Evolutionary conservation across 495 filamentous ascomycete species (phyloP).

Genomic region (Aspergillus egyptiacus): DNA sequence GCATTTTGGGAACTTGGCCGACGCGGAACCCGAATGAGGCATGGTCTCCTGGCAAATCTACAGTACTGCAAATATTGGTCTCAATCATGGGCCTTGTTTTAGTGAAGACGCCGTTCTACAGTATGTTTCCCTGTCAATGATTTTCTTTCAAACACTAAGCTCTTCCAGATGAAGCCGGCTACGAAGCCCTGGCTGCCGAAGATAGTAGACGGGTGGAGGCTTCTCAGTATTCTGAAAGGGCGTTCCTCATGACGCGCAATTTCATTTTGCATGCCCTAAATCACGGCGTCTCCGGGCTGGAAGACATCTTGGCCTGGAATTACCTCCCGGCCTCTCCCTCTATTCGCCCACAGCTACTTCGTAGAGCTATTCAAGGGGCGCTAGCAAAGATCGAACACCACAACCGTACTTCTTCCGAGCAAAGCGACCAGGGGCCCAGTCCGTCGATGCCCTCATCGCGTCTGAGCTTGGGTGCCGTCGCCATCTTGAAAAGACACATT

Average conservation of each 20-base stretch:
- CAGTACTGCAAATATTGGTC: conserved; percentile 54
- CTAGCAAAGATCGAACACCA: conserved; percentile 28
- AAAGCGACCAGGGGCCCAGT: conserved; percentile 5
- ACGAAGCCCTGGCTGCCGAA: conserved; percentile 39
- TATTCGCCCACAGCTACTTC: conserved; percentile 30
- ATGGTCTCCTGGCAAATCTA: conserved; percentile 48
- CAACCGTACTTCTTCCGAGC: conserved; percentile 12
- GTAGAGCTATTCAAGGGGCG: conserved; percentile 31
- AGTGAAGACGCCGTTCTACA: conserved; percentile 56
- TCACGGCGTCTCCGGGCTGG: conserved; percentile 37
- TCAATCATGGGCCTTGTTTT: conserved; percentile 56
- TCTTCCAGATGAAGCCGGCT: conserved; percentile 52
- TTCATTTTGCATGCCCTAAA: conserved; percentile 49
- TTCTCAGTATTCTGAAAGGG: conserved; percentile 49
- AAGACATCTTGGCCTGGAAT: conserved; percentile 45
- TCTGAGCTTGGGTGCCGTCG: conserved; percentile 33
- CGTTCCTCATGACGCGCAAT: conserved; percentile 46
- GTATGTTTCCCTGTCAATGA: conserved; percentile 30
- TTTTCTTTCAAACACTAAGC: not conserved
- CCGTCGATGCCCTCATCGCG: conserved; percentile 22
- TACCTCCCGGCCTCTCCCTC: conserved; percentile 34
- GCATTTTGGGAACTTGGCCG: conserved; percentile 55
- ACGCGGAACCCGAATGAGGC: conserved; percentile 43
- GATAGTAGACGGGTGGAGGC: conserved; percentile 42
- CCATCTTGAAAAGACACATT: conserved; percentile 26